These are phyloP conservation scores for Bolboschoenus planiculmis DNA, from an alignment of 176 grass and related monocot species.

Conservation along the genomic window DNA sequence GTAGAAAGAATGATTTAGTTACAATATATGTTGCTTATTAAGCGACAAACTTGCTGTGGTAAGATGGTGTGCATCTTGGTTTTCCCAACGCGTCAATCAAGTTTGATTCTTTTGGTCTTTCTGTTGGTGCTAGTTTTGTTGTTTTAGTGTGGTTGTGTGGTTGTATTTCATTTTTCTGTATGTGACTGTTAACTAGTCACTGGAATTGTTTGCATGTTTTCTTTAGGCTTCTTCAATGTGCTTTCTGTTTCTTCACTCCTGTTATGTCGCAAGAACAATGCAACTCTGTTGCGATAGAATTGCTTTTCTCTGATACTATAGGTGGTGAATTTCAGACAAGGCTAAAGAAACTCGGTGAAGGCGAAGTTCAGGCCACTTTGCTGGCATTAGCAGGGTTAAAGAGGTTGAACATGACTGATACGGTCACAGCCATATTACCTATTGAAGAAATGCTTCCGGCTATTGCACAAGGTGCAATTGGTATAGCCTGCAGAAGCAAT, in stretches of 20 bases:
- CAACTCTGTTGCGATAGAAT: not conserved
- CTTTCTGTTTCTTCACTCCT: not conserved
- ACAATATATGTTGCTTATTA: too few species aligned
- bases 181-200: not conserved
- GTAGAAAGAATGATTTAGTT: too few species aligned
- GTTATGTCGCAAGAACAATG: not conserved
- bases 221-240: not conserved
- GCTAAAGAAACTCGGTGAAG: constrained; percentile 75
- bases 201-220: not conserved
- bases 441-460: constrained; percentile 98
- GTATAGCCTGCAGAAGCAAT: constrained; percentile 89
- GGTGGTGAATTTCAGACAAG: constrained; percentile 97
- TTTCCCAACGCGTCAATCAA: not conserved
- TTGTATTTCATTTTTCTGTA: not conserved
- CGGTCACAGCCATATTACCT: constrained; percentile 63
- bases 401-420: constrained; percentile 63
- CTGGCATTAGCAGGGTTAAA: constrained; percentile 92
- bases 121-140: not conserved
- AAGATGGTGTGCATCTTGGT: not conserved
- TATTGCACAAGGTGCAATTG: constrained; percentile 98
- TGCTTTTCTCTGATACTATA: constrained; percentile 32
- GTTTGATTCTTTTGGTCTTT: not conserved
- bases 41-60: too few species aligned
- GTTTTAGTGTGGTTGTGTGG: not conserved
- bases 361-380: constrained; percentile 77